Percentiles rank a stretch among this genome's conserved stretches.
phyloP scores from a whole-genome alignment of 192 early-diverging fungal genomes.

The Chytriomyces hyalinus region DNA sequence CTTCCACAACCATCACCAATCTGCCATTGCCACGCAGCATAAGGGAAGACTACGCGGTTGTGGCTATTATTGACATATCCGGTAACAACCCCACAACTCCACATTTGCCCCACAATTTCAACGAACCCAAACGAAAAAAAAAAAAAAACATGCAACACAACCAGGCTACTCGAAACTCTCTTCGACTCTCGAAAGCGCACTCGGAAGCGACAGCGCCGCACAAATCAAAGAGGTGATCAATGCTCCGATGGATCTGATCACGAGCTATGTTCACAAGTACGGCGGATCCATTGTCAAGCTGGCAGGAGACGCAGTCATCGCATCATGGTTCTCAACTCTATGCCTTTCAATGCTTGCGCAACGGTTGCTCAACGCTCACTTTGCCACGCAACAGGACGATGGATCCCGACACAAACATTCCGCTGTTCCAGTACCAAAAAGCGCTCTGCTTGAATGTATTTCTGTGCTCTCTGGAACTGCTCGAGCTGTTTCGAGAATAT shows the following conservation, averaged over 20 bases:
- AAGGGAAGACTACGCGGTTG: not conserved
- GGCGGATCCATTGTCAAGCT: slow-evolving; percentile 36
- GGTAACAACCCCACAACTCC: not conserved
- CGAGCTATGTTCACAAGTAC: slow-evolving; percentile 11
- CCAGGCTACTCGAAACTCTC: slow-evolving; percentile 31
- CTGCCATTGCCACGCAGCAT: not conserved
- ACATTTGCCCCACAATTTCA: not conserved
- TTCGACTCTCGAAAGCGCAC: not conserved
- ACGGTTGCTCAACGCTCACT: too few relatives aligned
- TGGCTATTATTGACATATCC: slow-evolving; percentile 34
- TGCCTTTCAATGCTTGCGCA: not conserved
- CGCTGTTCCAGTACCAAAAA: not conserved
- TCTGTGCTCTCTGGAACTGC: not conserved
- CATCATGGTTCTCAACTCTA: not conserved
- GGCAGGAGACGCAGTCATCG: slow-evolving; percentile 37
- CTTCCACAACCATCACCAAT: not conserved
- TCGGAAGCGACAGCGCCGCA: slow-evolving; percentile 19
- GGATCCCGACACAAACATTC: not conserved
- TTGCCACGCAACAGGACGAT: not conserved
- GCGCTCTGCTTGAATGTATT: not conserved
- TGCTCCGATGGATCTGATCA: slow-evolving; percentile 34
- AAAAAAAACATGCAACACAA: not conserved
- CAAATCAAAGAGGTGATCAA: slow-evolving; percentile 36
- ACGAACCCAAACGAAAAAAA: not conserved
- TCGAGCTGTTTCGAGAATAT: not conserved